Evolutionary conservation across 2,329 filamentous ascomycete species (phyloP), one percentile per base, ranked within the genome.

Genomic region (Colletotrichum cereale): DNA sequence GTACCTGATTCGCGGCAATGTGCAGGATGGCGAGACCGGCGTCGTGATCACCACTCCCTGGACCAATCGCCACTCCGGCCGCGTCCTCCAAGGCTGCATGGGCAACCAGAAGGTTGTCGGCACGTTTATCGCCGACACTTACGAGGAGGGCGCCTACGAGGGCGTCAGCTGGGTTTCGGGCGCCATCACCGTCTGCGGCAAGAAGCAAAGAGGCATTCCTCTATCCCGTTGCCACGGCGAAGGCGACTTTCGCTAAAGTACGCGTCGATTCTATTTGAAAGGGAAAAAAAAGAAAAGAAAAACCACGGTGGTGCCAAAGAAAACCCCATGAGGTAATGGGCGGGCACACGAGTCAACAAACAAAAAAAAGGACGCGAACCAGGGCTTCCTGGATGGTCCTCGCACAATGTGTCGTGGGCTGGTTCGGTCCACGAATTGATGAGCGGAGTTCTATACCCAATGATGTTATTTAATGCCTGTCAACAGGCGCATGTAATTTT

Each of bases 131-230:
- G 67, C 58, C 42, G 63, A 71, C 40, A 56, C 58, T 12, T 57
- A 71, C 63, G 71, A 73, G 55, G 55, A 68, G 12, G 65, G 69
- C 40, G 36, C 65, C n/a, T 72, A 72, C 53, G 61, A 69, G 65
- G 61, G 69, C 26, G 65, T 72, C 1, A 55, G 26, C 34, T 72
- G 65, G 69, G 40, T 72, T 38, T 40, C 29, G 10, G 69, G 69
- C 8, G 69, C 65, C 47, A 69, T 72, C 40, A 62, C 70, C 6
- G 50, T 53, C 47, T 72, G 61, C 66, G 38, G 52, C 56, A 62
- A 70, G 62, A 56, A 70, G 44, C 67, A 70, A 55, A 48, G 47
- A 10, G 38, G 16, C 16, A 62, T 70, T 48, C 67, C 67, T 0
- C 38, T 62, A 1, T 40, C 55, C 21, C 55, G 47, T 40, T 66